A percentile compares a stretch with the other conserved stretches of the same genome.
phyloP scores from a whole-genome alignment of 805 yeast species.

The Myxozyma udenii region DNA sequence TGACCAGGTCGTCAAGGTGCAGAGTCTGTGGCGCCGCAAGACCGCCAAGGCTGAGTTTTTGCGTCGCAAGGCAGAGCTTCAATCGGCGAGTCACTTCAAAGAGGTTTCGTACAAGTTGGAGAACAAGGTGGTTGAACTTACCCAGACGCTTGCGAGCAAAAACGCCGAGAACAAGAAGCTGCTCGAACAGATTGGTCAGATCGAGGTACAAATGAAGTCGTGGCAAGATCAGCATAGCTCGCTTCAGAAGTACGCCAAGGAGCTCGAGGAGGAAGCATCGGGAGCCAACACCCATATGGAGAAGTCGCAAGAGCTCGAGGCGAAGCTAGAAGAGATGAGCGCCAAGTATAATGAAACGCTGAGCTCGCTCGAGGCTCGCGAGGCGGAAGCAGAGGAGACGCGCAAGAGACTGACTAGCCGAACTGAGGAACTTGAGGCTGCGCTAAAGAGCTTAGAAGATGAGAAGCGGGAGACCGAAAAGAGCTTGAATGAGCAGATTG shows the following conservation, averaged over 20 bases:
- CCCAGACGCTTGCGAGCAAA: constrained; percentile 75
- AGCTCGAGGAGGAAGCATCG: constrained; percentile 34
- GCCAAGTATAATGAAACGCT: constrained; percentile 33
- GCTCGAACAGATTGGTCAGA: constrained; percentile 53
- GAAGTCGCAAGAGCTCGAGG: constrained; percentile 23
- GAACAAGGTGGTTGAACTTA: constrained; percentile 94
- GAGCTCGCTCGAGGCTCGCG: constrained; percentile 25
- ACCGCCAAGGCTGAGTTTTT: constrained; percentile 65
- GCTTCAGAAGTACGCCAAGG: constrained; percentile 31
- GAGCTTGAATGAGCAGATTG: constrained; percentile 33
- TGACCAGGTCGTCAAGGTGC: constrained; percentile 65
- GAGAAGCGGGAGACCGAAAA: constrained; percentile 20
- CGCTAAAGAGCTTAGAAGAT: constrained; percentile 13
- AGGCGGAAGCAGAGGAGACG: constrained; percentile 16
- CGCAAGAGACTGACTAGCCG: constrained; percentile 14
- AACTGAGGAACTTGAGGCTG: constrained; percentile 19
- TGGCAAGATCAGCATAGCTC: constrained; percentile 36
- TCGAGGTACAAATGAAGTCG: constrained; percentile 34
- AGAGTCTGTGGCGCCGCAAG: constrained; percentile 72
- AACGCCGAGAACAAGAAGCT: constrained; percentile 78
- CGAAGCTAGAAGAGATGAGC: constrained; percentile 16
- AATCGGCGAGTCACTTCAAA: constrained; percentile 81
- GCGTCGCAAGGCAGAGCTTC: constrained; percentile 77
- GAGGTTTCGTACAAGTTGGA: constrained; percentile 92
- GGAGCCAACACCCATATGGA: constrained; percentile 21